phyloP scores from a whole-genome alignment of 768 basidiomycete genomes.

The Hygrophorus pudorinus region DNA sequence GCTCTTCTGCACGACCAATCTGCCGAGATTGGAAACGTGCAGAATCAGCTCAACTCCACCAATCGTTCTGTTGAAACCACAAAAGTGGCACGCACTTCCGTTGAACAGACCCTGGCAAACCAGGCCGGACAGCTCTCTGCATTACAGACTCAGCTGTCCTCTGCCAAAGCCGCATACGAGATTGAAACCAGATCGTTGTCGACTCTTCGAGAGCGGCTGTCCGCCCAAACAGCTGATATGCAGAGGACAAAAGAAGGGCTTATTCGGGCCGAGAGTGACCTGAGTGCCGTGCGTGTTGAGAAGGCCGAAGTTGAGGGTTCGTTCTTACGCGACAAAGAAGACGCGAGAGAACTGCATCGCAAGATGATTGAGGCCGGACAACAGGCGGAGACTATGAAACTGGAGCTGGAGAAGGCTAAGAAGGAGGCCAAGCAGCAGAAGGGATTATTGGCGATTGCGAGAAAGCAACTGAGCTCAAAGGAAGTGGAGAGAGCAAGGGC shows the following conservation, averaged over 20 bases:
- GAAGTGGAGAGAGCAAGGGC: conserved; percentile 67
- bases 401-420: conserved; percentile 75
- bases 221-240: conserved; percentile 61
- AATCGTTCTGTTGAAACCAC: conserved; percentile 57
- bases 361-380: conserved; percentile 74
- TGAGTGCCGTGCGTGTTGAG: conserved; percentile 81
- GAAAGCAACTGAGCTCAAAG: conserved; percentile 83
- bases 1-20: conserved; percentile 61
- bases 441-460: conserved; percentile 87
- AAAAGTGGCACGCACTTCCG: conserved; percentile 51
- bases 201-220: conserved; percentile 58
- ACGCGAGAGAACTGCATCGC: conserved; percentile 75
- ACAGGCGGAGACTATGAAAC: conserved; percentile 60
- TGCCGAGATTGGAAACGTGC: conserved; percentile 79
- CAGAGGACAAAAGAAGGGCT: conserved; percentile 65
- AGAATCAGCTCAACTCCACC: conserved; percentile 79
- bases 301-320: conserved; percentile 86
- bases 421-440: conserved; percentile 97
- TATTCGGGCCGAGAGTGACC: conserved; percentile 85
- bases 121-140: conserved; percentile 70
- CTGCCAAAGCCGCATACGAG: conserved; percentile 79
- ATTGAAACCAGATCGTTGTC: conserved; percentile 66
- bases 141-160: conserved; percentile 73
- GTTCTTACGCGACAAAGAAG: conserved; percentile 89
- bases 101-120: conserved; percentile 55